Conservation (phyloP, 257 asterid species). For the Solanum chmielewskii region DNA sequence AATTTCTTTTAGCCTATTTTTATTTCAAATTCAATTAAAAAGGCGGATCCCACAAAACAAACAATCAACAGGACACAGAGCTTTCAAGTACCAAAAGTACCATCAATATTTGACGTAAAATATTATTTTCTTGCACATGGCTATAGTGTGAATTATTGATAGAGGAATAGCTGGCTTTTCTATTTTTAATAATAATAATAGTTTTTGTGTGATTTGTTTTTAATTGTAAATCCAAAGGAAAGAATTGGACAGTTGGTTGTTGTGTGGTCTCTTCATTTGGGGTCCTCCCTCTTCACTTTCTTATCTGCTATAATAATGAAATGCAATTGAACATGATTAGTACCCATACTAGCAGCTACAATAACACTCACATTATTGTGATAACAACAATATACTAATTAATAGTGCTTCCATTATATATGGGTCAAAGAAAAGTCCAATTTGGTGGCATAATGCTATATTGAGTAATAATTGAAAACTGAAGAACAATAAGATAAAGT, state of each 20-base stretch:
- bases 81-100: conserved; percentile 1
- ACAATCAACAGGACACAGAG: not conserved
- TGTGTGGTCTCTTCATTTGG: not conserved
- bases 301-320: not conserved
- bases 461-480: not conserved
- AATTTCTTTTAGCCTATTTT: not conserved
- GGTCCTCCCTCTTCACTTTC: not conserved
- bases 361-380: not conserved
- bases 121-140: not conserved
- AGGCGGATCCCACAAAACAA: not conserved
- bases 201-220: not conserved
- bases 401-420: not conserved
- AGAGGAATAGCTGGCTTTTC: not conserved
- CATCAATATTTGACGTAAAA: not conserved
- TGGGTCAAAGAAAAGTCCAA: not conserved
- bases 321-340: not conserved
- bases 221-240: not conserved
- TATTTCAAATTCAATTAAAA: not conserved
- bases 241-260: not conserved
- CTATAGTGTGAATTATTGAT: not conserved
- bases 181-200: not conserved
- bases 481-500: not conserved
- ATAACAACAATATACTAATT: not conserved
- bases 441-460: not conserved
- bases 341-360: not conserved